Percentiles rank a stretch among this genome's conserved stretches.
Evolutionary conservation across 768 basidiomycete genomes (phyloP).

Genomic region (Rubroboletus pulcherrimus): DNA sequence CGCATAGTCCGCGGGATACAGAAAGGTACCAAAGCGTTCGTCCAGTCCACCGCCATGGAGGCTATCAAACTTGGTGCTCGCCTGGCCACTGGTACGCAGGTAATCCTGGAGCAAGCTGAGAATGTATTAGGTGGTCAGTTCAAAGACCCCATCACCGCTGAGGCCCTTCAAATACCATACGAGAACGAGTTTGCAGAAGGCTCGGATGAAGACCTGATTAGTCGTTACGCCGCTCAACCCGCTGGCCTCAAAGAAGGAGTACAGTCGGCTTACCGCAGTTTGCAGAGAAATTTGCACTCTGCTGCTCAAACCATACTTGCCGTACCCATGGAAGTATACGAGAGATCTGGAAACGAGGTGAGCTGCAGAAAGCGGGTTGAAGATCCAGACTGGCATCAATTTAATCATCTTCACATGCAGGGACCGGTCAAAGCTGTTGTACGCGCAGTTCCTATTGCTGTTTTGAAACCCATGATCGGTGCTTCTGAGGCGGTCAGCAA

Average conservation of each 20-base stretch:
- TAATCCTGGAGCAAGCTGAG: slow-evolving; percentile 95
- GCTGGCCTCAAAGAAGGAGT: slow-evolving; percentile 80
- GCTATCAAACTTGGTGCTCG: slow-evolving; percentile 92
- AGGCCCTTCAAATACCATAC: slow-evolving; percentile 52
- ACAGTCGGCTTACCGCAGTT: slow-evolving; percentile 84
- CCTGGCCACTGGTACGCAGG: slow-evolving; percentile 95
- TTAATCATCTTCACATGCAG: slow-evolving; percentile 37
- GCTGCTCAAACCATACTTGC: slow-evolving; percentile 98
- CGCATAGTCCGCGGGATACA: slow-evolving; percentile 90
- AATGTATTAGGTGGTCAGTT: slow-evolving; percentile 81
- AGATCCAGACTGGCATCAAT: background rate
- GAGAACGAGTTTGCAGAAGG: slow-evolving; percentile 27
- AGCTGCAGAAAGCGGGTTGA: slow-evolving; percentile 17
- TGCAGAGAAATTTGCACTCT: slow-evolving; percentile 82
- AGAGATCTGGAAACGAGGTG: slow-evolving; percentile 88
- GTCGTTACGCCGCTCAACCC: slow-evolving; percentile 92
- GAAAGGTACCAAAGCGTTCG: slow-evolving; percentile 89
- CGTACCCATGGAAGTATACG: slow-evolving; percentile 98
- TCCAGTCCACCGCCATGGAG: slow-evolving; percentile 92
- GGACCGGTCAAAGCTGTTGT: slow-evolving; percentile 92
- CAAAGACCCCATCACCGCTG: slow-evolving; percentile 59
- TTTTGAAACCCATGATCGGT: slow-evolving; percentile 97
- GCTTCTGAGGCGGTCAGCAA: slow-evolving; percentile 96
- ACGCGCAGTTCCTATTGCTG: slow-evolving; percentile 95
- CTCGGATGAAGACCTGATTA: slow-evolving; percentile 59